Evolutionary conservation across 176 grass and related monocot genomes (phyloP), one percentile per base, ranked within the genome.

Genomic region (Saccharum spontaneum): DNA sequence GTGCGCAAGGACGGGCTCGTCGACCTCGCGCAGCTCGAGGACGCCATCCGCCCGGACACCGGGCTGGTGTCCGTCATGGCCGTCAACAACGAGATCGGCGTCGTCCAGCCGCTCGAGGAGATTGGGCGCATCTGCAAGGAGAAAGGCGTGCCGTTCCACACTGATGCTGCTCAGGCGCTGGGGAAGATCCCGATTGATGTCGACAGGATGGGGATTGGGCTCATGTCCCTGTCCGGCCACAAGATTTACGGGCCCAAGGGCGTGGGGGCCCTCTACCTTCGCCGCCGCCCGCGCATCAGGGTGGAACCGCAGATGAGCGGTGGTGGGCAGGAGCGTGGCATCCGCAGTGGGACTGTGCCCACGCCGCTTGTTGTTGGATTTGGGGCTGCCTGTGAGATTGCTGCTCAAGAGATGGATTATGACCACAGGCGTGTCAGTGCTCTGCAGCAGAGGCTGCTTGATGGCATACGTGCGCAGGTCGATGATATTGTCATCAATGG

Each of bases 231-330:
- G 8, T 95, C 93, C 0, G 93, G 83, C 13, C 96, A 98, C 83
- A 95, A 98, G 87, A 98, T 98, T 65, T 98, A 98, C 6, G 96
- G 96, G 10, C 96, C 96, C 63, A 98, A 98, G 83, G 91, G 96
- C 3, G 91, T 98, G 3, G 96, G 96, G 0, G 96, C 96, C 0
- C 89, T 98, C 74, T 98, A 98, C 75, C 69, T 98, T 16, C 93
- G 93, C 43, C 87, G 96, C n/a, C 91, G 93, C 5, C 96, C 96
- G 1, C 93, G 96, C 4, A 91, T 98, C n/a, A 86, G 93, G 1
- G 90, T 98, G 31, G 96, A 98, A 69, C 87, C 96, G 6, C 96
- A 98, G 88, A 98, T 98, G 96, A 98, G 75, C 11, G 93, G 96
- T 0, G 96, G 96, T 5, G 96, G 96, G 3, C 93, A 98, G 84